These are phyloP conservation scores for Quercus robur DNA, from an alignment of 306 rosid genomes.

Conservation along the genomic window DNA sequence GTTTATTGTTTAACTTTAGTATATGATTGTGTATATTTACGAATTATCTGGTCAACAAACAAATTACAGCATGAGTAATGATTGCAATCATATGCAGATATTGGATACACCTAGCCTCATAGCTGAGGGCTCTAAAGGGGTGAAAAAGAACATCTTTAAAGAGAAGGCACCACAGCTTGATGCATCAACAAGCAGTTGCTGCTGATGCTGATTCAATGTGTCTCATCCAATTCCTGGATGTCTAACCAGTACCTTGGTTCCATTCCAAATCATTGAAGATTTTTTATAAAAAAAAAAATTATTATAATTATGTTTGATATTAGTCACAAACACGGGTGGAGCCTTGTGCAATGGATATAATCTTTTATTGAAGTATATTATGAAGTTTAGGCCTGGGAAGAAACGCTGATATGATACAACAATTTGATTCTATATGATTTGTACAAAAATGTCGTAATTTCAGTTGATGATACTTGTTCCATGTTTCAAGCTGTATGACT, in stretches of 20 bases:
- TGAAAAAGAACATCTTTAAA: constrained; percentile 77
- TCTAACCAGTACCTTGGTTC: constrained; percentile 10
- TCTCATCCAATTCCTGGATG: constrained; percentile 10
- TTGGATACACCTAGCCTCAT: constrained; percentile 91
- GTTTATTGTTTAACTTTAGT: not conserved
- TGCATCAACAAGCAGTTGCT: constrained; percentile 68
- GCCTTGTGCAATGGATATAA: not conserved
- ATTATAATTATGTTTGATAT: constrained; percentile 5
- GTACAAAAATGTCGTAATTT: not conserved
- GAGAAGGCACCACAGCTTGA: constrained; percentile 54
- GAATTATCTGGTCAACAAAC: not conserved
- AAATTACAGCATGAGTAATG: constrained; percentile 1
- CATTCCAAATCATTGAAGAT: not conserved
- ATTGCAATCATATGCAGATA: constrained; percentile 48
- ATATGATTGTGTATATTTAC: not conserved
- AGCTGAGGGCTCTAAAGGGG: constrained; percentile 82
- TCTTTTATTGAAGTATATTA: constrained; percentile 1
- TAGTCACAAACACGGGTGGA: constrained; percentile 1
- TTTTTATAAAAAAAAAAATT: not conserved
- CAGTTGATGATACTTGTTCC: not conserved
- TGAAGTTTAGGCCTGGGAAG: constrained; percentile 2
- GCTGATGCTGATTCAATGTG: constrained; percentile 44
- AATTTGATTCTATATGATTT: not conserved
- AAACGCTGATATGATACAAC: constrained; percentile 2
- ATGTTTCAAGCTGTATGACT: not conserved